phyloP scores from a whole-genome alignment of 306 rosid genomes.

The Vigna angularis region DNA sequence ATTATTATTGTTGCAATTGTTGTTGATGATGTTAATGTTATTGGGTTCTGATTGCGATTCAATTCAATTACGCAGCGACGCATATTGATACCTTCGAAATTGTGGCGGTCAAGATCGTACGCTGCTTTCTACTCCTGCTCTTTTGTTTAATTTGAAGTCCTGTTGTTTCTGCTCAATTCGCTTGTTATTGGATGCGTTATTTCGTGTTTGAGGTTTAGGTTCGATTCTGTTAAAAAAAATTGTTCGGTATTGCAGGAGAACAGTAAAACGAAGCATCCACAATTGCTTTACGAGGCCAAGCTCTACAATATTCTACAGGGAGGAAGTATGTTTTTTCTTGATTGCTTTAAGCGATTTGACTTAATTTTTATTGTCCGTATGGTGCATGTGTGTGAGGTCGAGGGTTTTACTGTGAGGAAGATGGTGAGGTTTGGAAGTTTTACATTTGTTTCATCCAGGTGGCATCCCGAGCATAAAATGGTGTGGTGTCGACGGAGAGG shows the following conservation, averaged over 20 bases:
- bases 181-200: neutral
- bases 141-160: neutral
- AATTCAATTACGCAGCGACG: constrained; percentile 64
- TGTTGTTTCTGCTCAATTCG: neutral
- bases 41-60: constrained; percentile 18
- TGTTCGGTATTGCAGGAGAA: constrained; percentile 70
- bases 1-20: neutral
- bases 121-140: constrained; percentile 32
- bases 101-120: constrained; percentile 92
- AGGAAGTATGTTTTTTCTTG: constrained; percentile 74
- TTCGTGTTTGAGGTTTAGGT: constrained; percentile 1
- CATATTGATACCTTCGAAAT: constrained; percentile 90
- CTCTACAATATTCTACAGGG: constrained; percentile 87
- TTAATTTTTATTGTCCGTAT: neutral
- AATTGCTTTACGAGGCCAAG: constrained; percentile 91
- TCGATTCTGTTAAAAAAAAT: neutral
- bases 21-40: neutral
- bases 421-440: neutral
- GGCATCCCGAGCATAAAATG: constrained; percentile 64
- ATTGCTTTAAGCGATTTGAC: neutral
- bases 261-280: constrained; percentile 92
- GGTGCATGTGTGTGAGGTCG: neutral
- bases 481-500: constrained; percentile 64
- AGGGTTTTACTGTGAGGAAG: neutral
- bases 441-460: constrained; percentile 42